phyloP scores from a whole-genome alignment of 495 filamentous ascomycete species.

The Clavariopsis aquatica region DNA sequence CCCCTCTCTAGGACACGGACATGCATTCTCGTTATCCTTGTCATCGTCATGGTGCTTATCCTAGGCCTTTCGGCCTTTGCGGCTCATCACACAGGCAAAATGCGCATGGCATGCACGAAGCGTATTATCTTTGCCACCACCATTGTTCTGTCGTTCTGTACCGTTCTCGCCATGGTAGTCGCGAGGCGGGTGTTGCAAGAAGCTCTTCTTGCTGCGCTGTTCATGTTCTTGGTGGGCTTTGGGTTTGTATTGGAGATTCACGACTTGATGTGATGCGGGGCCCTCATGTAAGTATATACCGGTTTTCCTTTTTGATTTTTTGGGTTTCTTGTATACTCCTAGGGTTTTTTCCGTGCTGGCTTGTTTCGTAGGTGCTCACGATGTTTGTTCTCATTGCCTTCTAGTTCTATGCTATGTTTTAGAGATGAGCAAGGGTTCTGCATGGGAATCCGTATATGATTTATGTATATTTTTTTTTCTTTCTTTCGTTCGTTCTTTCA shows the following conservation, averaged over 20 bases:
- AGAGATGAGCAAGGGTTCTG: too few species aligned
- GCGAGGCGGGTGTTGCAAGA: slow-evolving; percentile 20
- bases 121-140: slow-evolving; percentile 21
- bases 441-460: too few species aligned
- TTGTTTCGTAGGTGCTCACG: too few species aligned
- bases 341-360: too few species aligned
- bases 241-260: slow-evolving; percentile 23
- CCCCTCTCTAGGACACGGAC: slow-evolving; percentile 15
- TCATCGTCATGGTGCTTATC: slow-evolving; percentile 21
- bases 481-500: too few species aligned
- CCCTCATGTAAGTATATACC: too few species aligned
- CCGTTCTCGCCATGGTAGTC: slow-evolving; percentile 22
- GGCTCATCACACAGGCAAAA: slow-evolving; percentile 19
- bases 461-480: too few species aligned
- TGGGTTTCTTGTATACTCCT: too few species aligned
- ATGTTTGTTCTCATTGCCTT: too few species aligned
- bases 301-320: background rate
- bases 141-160: slow-evolving; percentile 14
- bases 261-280: slow-evolving; percentile 20
- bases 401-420: too few species aligned
- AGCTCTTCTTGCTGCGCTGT: slow-evolving; percentile 23
- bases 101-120: slow-evolving; percentile 26
- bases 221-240: slow-evolving; percentile 17
- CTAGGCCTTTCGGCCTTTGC: slow-evolving; percentile 9
- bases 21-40: slow-evolving; percentile 9